Conservation (phyloP, 768 basidiomycete species). For the Tylopilus balloui region DNA sequence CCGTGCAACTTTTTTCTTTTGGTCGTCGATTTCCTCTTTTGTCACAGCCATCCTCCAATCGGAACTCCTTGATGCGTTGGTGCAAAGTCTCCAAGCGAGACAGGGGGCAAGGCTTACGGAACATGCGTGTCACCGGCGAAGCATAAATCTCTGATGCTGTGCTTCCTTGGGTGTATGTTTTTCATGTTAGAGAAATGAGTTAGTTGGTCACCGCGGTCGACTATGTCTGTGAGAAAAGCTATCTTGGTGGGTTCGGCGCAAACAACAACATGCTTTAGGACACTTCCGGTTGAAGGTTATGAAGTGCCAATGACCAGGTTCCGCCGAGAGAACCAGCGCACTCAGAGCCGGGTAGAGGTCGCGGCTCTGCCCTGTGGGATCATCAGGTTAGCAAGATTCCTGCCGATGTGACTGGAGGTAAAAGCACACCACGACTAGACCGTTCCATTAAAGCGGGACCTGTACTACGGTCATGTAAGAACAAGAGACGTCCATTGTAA, state of each 20-base stretch:
- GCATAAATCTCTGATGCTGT: slow-evolving; percentile 24
- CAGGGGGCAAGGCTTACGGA: slow-evolving; percentile 17
- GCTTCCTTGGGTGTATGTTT: slow-evolving; percentile 10
- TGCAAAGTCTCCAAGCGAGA: slow-evolving; percentile 1
- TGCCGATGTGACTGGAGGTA: not conserved
- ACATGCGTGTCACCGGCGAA: slow-evolving; percentile 16
- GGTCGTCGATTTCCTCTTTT: not conserved
- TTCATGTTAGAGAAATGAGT: slow-evolving; percentile 11
- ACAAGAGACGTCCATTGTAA: not conserved
- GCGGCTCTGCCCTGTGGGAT: not conserved
- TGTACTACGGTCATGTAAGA: not conserved
- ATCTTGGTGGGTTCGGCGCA: not conserved
- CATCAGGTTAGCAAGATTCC: slow-evolving; percentile 3
- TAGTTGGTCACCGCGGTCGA: slow-evolving; percentile 2
- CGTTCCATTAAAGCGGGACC: not conserved
- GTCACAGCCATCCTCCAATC: slow-evolving; percentile 5
- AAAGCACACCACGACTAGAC: slow-evolving; percentile 10
- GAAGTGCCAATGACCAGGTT: no score
- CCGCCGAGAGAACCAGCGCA: not conserved
- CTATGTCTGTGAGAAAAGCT: not conserved
- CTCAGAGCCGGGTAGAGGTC: no score
- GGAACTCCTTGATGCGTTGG: not conserved
- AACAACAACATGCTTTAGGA: not conserved
- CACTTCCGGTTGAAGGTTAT: no score
- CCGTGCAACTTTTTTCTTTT: not conserved